A percentile compares a stretch with the other conserved stretches of the same genome.
phyloP scores from a whole-genome alignment of 1,139 yeast genomes.

The Debaryomyces singareniensis region DNA sequence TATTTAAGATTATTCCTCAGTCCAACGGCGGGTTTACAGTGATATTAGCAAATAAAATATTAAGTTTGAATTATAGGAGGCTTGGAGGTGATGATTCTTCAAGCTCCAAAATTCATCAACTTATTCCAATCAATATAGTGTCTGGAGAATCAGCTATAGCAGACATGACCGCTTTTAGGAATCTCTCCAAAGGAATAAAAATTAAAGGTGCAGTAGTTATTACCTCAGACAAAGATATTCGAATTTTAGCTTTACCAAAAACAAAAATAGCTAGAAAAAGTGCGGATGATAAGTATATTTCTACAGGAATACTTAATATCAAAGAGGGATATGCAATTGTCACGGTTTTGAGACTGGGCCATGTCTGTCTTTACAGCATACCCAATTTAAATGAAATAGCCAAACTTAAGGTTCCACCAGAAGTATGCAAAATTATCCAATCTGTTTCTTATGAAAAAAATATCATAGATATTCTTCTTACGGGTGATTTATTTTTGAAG shows the following conservation, averaged over 20 bases:
- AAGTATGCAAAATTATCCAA: slow-evolving; percentile 19
- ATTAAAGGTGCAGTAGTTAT: slow-evolving; percentile 60
- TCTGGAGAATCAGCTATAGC: slow-evolving; percentile 66
- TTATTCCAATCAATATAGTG: slow-evolving; percentile 53
- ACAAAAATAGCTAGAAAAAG: slow-evolving; percentile 59
- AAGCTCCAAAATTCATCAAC: slow-evolving; percentile 43
- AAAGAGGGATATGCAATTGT: slow-evolving; percentile 32
- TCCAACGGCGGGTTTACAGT: slow-evolving; percentile 64
- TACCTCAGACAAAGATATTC: slow-evolving; percentile 54
- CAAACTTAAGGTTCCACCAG: slow-evolving; percentile 31
- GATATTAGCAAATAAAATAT: slow-evolving; percentile 44
- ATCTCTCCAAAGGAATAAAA: slow-evolving; percentile 54
- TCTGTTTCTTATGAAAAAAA: slow-evolving; percentile 17
- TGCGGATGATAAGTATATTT: slow-evolving; percentile 56
- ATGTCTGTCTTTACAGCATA: slow-evolving; percentile 29
- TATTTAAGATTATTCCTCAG: slow-evolving; percentile 65
- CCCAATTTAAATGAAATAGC: slow-evolving; percentile 35
- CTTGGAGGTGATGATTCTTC: slow-evolving; percentile 31
- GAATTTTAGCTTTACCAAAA: slow-evolving; percentile 58
- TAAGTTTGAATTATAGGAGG: slow-evolving; percentile 32
- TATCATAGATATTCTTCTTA: slow-evolving; percentile 40
- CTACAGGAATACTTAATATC: slow-evolving; percentile 29
- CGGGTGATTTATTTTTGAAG: slow-evolving; percentile 71
- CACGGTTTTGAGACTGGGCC: slow-evolving; percentile 31
- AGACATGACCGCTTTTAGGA: slow-evolving; percentile 49